Conservation (phyloP, 805 yeast species). For the Kluyveromyces dobzhanskii region DNA sequence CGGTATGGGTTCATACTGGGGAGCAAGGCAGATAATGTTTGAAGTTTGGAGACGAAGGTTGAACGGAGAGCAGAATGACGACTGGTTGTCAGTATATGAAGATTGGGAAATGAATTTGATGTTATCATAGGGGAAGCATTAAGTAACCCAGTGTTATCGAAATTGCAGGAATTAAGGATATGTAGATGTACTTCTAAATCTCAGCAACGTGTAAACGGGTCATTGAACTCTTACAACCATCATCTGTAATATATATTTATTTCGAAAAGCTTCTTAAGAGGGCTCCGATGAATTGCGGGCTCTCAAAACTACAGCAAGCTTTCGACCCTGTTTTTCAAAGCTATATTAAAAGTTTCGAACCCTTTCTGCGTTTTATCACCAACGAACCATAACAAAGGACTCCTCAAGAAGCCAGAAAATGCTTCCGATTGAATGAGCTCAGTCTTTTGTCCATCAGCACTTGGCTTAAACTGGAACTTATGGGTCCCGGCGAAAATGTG, state of each 20-base stretch:
- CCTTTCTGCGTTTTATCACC: constrained; percentile 2
- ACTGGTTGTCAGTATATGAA: constrained; percentile 70
- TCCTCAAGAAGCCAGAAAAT: background rate
- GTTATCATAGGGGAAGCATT: too few relatives aligned
- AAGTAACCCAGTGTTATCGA: too few relatives aligned
- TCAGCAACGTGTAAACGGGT: too few relatives aligned
- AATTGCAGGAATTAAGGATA: too few relatives aligned
- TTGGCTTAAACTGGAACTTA: constrained; percentile 2
- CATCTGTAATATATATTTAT: too few relatives aligned
- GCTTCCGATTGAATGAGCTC: constrained; percentile 3
- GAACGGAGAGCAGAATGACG: constrained; percentile 47
- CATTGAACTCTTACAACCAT: too few relatives aligned
- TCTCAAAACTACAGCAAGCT: too few relatives aligned
- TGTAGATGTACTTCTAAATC: too few relatives aligned
- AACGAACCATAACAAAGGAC: background rate
- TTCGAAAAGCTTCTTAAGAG: too few relatives aligned
- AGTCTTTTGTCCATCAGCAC: constrained; percentile 1
- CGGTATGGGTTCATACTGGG: constrained; percentile 78
- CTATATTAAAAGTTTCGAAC: constrained; percentile 1
- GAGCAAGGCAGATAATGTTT: constrained; percentile 73
- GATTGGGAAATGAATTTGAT: constrained; percentile 85
- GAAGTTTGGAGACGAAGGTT: constrained; percentile 79
- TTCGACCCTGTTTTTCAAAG: constrained; percentile 1
- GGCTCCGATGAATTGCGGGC: too few relatives aligned
- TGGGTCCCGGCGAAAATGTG: constrained; percentile 1